Evolutionary conservation across 164 flowering plant species (phyloP).

Genomic region (Litsea cubeba): DNA sequence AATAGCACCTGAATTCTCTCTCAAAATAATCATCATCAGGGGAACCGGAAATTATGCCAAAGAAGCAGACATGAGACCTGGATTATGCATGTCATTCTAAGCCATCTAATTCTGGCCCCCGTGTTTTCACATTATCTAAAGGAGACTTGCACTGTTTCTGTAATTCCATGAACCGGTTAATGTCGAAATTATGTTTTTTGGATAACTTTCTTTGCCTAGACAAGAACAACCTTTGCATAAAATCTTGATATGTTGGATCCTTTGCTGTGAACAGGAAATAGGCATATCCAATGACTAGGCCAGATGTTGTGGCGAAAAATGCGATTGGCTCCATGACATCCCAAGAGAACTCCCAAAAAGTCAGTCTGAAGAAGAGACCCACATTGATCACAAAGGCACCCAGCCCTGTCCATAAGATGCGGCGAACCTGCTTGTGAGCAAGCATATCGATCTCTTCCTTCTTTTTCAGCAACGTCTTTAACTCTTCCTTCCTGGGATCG

Average conservation of each 20-base stretch:
- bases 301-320: conserved; percentile 61
- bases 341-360: conserved; percentile 98
- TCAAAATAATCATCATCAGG: not conserved
- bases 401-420: conserved; percentile 70
- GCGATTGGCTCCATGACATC: conserved; percentile 96
- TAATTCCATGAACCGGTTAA: conserved; percentile 52
- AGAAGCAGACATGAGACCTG: conserved; percentile 6
- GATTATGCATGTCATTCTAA: not conserved
- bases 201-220: conserved; percentile 66
- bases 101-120: not conserved
- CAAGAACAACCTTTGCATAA: conserved; percentile 71
- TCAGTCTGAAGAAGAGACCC: conserved; percentile 77
- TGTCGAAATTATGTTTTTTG: conserved; percentile 55
- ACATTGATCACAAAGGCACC: conserved; percentile 54
- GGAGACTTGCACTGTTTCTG: conserved; percentile 54
- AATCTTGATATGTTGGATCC: conserved; percentile 83
- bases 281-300: conserved; percentile 67
- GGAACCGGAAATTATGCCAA: not conserved
- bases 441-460: conserved; percentile 70
- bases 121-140: conserved; percentile 14
- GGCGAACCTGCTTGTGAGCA: conserved; percentile 76
- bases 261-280: conserved; percentile 78
- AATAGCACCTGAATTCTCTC: not conserved
- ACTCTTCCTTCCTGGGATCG: conserved; percentile 67
- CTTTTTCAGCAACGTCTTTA: conserved; percentile 48